phyloP scores from a whole-genome alignment of 148 eudicot genomes.

The Chenopodium berlandieri region DNA sequence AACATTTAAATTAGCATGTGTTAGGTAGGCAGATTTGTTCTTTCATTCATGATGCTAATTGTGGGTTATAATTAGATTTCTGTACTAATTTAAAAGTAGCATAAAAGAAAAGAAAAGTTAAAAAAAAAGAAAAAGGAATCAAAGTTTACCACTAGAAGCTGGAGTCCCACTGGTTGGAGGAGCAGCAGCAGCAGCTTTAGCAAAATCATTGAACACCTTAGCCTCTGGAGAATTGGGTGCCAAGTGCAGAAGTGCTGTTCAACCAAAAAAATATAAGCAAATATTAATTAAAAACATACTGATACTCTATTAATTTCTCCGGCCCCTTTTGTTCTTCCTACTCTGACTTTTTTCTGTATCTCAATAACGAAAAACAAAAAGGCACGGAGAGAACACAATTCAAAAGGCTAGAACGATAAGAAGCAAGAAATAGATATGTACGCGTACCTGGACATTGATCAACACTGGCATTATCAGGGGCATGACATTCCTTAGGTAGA shows the following conservation, averaged over 20 bases:
- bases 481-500: constrained; percentile 62
- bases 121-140: background rate
- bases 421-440: too few species aligned
- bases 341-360: too few species aligned
- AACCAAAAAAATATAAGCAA: background rate
- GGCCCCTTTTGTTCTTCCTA: too few species aligned
- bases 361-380: too few species aligned
- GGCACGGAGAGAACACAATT: too few species aligned
- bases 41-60: background rate
- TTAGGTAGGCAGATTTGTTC: background rate
- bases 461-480: constrained; percentile 28
- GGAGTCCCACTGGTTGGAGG: constrained; percentile 29
- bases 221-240: constrained; percentile 75
- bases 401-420: too few species aligned
- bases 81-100: background rate
- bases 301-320: too few species aligned
- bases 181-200: constrained; percentile 32
- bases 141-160: constrained; percentile 32
- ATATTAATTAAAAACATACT: too few species aligned
- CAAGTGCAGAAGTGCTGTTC: constrained; percentile 62
- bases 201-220: constrained; percentile 64
- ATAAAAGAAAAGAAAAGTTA: too few species aligned
- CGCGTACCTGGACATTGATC: constrained; percentile 55
- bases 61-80: background rate
- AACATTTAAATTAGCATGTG: too few species aligned